Percentiles rank a stretch among this genome's conserved stretches.
Evolutionary conservation across 2,329 filamentous ascomycete genomes (phyloP).

Genomic region (Colletotrichum sp.): DNA sequence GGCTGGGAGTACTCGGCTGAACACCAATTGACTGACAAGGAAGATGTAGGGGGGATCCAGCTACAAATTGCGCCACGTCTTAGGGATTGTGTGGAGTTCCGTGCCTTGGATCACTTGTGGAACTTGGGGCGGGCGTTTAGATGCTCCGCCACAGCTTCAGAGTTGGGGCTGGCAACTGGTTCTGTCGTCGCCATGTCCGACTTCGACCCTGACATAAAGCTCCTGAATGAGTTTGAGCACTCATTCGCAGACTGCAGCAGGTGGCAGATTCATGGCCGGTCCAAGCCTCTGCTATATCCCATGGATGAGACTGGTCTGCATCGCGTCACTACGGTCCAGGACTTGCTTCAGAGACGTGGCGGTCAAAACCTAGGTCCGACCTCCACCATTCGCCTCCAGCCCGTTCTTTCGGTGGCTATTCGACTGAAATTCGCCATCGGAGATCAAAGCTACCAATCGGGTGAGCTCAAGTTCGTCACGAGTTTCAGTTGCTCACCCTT

Average conservation of each 20-base stretch:
- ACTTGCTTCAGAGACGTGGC: neutral
- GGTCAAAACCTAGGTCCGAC: neutral
- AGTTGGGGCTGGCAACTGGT: neutral
- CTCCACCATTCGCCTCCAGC: neutral
- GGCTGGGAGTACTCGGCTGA: neutral
- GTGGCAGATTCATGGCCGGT: neutral
- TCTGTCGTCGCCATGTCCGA: neutral
- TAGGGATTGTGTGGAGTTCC: neutral
- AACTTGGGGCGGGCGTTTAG: neutral
- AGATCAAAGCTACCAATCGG: rapidly evolving
- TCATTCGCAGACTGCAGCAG: neutral
- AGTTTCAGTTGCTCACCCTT: neutral
- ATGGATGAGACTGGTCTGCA: neutral
- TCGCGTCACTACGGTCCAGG: neutral
- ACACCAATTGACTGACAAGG: neutral
- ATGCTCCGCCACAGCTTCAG: neutral
- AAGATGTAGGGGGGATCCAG: neutral
- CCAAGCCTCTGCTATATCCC: neutral
- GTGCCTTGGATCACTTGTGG: neutral
- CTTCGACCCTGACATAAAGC: neutral
- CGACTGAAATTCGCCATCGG: neutral
- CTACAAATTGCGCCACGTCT: neutral
- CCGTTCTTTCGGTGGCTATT: neutral
- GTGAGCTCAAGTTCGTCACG: neutral
- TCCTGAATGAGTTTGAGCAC: neutral